Evolutionary conservation across 345 rosid species (phyloP).

Genomic region (Sapria himalayana): DNA sequence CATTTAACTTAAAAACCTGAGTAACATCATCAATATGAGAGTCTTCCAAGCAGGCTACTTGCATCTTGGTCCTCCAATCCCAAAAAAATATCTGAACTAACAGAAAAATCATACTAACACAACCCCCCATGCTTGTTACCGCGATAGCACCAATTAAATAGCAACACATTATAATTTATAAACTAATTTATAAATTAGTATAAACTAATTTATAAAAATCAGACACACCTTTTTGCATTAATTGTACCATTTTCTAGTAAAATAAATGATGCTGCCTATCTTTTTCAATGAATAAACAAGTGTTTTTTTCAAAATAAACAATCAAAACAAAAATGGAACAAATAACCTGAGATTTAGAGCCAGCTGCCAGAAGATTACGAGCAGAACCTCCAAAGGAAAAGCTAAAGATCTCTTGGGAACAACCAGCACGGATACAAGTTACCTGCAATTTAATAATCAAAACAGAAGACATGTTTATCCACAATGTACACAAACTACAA

Average conservation of each 20-base stretch:
- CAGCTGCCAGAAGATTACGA: constrained; percentile 60
- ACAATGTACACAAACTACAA: no score
- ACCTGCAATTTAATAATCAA: constrained; percentile 23
- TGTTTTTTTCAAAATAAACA: no score
- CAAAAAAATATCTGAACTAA: constrained; percentile 44
- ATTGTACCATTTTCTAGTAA: no score
- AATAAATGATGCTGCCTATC: no score
- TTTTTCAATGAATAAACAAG: no score
- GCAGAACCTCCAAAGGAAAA: constrained; percentile 65
- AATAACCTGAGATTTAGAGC: constrained; percentile 64
- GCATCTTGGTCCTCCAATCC: constrained; percentile 93
- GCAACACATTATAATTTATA: neutral
- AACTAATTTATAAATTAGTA: neutral
- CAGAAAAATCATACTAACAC: neutral
- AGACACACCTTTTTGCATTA: no score
- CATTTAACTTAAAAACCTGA: constrained; percentile 21
- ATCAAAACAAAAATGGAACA: neutral
- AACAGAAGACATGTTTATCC: neutral
- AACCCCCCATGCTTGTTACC: neutral
- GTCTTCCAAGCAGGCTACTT: constrained; percentile 80
- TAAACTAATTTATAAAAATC: no score
- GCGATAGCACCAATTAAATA: neutral
- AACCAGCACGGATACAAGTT: constrained; percentile 26
- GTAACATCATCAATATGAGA: constrained; percentile 80
- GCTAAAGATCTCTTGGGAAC: constrained; percentile 48